A percentile compares a stretch with the other conserved stretches of the same genome.
Evolutionary conservation across 2,329 filamentous ascomycete genomes (phyloP).

Genomic region (Atkinsonella texensis): DNA sequence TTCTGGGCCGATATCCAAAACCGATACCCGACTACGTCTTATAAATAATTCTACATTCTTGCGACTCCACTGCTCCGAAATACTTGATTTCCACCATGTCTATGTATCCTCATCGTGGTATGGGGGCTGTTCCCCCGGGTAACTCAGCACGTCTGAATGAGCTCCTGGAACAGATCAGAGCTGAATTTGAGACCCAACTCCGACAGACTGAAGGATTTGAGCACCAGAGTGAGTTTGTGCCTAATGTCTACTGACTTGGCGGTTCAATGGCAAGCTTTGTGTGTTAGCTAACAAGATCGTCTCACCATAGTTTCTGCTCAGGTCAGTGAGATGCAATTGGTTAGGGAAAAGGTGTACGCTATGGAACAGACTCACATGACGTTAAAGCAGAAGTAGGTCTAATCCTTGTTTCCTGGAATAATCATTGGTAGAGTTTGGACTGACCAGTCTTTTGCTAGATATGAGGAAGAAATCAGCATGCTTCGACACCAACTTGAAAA

Average conservation of each 20-base stretch:
- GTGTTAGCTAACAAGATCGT: neutral
- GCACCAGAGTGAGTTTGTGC: slow-evolving; percentile 66
- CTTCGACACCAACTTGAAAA: slow-evolving; percentile 79
- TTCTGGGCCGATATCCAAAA: neutral
- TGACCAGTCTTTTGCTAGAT: slow-evolving; percentile 42
- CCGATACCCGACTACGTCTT: neutral
- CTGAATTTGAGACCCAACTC: slow-evolving; percentile 80
- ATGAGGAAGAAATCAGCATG: slow-evolving; percentile 80
- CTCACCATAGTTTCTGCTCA: slow-evolving; percentile 63
- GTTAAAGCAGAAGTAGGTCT: slow-evolving; percentile 78
- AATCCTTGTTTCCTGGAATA: neutral
- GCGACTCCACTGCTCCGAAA: neutral
- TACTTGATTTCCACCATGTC: slow-evolving; percentile 32
- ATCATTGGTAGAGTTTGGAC: slow-evolving; percentile 1
- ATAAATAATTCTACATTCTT: neutral
- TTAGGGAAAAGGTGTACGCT: slow-evolving; percentile 83
- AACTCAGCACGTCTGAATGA: slow-evolving; percentile 65
- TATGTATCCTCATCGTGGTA: slow-evolving; percentile 87
- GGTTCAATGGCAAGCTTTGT: neutral
- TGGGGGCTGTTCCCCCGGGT: slow-evolving; percentile 54
- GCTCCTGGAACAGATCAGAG: slow-evolving; percentile 79
- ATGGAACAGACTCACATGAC: slow-evolving; percentile 82
- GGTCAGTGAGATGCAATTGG: slow-evolving; percentile 88
- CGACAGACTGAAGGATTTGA: slow-evolving; percentile 79
- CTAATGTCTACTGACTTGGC: neutral